These are phyloP conservation scores for Parmelia sp. DNA, from an alignment of 495 filamentous ascomycete species.

Conservation along the genomic window DNA sequence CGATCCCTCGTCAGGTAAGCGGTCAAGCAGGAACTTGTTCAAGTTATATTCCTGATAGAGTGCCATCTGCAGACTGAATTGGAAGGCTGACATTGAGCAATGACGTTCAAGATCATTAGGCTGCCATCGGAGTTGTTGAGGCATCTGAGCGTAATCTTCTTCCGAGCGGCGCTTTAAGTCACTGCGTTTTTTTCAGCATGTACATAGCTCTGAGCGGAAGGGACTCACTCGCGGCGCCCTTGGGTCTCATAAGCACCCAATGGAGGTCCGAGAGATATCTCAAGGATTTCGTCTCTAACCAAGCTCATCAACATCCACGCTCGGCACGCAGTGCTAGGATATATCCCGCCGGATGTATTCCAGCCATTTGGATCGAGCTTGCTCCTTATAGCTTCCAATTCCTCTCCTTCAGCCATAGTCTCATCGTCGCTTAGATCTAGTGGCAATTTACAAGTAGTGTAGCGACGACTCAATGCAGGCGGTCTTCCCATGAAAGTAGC, in stretches of 20 bases:
- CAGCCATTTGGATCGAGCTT: slow-evolving; percentile 50
- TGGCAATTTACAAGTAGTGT: slow-evolving; percentile 49
- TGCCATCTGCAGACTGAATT: slow-evolving; percentile 29
- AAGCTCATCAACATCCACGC: slow-evolving; percentile 45
- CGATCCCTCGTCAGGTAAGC: slow-evolving; percentile 48
- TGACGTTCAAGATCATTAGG: slow-evolving; percentile 28
- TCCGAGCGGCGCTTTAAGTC: slow-evolving; percentile 2
- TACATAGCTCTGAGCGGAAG: not conserved
- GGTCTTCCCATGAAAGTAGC: slow-evolving; percentile 53
- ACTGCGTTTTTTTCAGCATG: not conserved
- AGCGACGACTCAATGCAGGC: slow-evolving; percentile 49
- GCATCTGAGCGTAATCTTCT: slow-evolving; percentile 17
- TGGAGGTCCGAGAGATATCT: slow-evolving; percentile 49
- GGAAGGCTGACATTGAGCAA: slow-evolving; percentile 25
- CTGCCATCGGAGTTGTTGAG: slow-evolving; percentile 34
- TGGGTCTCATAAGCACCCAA: slow-evolving; percentile 31
- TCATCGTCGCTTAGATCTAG: slow-evolving; percentile 51
- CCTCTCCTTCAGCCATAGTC: slow-evolving; percentile 43
- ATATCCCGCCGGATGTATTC: slow-evolving; percentile 39
- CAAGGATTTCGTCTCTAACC: slow-evolving; percentile 52
- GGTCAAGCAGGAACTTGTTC: slow-evolving; percentile 54
- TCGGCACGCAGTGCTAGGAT: slow-evolving; percentile 41
- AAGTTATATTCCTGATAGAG: slow-evolving; percentile 49
- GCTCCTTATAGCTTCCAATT: slow-evolving; percentile 36
- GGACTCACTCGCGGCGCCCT: slow-evolving; percentile 28